These are phyloP conservation scores for Platanthera guangdongensis DNA, from an alignment of 106 monocot genomes.

Conservation along the genomic window DNA sequence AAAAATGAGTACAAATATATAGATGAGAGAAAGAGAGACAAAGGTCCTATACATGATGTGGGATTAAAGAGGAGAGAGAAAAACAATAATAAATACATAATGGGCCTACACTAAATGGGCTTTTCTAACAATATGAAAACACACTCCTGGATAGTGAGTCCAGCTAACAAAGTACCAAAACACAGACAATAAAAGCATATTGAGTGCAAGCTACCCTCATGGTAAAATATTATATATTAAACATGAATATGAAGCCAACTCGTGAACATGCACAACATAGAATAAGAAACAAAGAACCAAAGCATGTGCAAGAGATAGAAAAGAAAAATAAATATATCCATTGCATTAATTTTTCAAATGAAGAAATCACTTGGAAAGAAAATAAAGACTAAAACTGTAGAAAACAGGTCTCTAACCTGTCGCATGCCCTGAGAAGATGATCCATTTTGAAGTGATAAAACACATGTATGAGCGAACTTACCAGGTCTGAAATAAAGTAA, in stretches of 20 bases:
- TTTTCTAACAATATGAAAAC: no score
- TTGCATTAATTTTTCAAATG: no score
- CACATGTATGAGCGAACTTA: conserved; percentile 85
- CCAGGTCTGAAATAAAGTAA: conserved; percentile 47
- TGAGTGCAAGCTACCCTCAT: not conserved
- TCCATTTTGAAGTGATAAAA: conserved; percentile 90
- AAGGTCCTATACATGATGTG: no score
- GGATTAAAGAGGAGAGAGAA: no score
- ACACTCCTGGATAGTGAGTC: not conserved
- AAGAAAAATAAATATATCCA: no score
- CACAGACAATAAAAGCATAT: not conserved
- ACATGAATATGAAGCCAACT: conserved; percentile 4
- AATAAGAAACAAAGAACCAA: not conserved
- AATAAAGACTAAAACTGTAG: not conserved
- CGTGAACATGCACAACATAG: not conserved
- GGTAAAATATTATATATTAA: not conserved
- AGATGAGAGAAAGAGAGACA: no score
- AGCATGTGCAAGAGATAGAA: not conserved
- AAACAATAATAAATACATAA: no score
- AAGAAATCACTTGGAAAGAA: no score
- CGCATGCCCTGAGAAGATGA: conserved; percentile 51
- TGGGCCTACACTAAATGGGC: no score
- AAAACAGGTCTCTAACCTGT: conserved; percentile 38
- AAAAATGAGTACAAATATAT: no score
- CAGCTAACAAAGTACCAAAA: not conserved